phyloP scores from a whole-genome alignment of 1,284 basidiomycete genomes.

The Puccinia horiana region DNA sequence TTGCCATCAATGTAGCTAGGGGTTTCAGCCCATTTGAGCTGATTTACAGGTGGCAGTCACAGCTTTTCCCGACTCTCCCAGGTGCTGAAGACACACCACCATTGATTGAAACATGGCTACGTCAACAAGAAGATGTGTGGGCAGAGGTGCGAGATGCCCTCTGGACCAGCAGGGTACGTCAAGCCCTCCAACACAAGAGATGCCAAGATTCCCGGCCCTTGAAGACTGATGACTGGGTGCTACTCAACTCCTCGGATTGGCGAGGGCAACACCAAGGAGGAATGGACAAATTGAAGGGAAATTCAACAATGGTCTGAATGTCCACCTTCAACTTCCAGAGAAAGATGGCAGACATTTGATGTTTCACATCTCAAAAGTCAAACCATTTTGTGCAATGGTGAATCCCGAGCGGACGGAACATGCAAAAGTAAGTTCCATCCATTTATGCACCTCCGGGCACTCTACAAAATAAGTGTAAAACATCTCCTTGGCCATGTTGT shows the following conservation, averaged over 20 bases:
- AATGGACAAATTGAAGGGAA: no score
- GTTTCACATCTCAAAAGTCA: not conserved
- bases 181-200: not conserved
- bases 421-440: not conserved
- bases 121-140: not conserved
- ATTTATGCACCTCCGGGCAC: not conserved
- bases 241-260: not conserved
- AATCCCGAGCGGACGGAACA: no score
- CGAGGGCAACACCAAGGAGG: not conserved
- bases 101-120: no score
- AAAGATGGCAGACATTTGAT: not conserved
- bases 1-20: not conserved
- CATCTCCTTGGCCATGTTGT: constrained; percentile 22
- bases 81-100: not conserved
- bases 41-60: not conserved
- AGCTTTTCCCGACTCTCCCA: not conserved
- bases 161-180: not conserved
- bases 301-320: not conserved
- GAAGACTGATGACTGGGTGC: not conserved
- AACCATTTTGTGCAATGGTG: not conserved
- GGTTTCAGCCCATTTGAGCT: not conserved
- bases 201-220: not conserved
- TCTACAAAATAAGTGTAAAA: not conserved
- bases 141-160: not conserved
- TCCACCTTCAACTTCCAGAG: not conserved